Base-by-base conservation (phyloP, 2,329 filamentous ascomycete species). In the Talaromyces marneffei region DNA sequence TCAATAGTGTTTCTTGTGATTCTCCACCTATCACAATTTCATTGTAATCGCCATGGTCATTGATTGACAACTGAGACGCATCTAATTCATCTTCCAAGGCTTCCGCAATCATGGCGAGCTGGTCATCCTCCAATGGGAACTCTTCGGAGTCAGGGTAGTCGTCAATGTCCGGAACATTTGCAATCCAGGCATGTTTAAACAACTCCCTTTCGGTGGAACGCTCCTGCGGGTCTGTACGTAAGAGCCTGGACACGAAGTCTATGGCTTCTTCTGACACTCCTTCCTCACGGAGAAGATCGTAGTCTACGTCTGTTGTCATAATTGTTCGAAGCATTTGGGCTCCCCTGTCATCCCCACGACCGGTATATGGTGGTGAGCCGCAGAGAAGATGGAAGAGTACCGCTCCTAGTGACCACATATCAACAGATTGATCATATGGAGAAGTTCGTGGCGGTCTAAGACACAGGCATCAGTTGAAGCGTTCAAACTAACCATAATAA, bases 331-430 rank as follows among this genome's bases (percentile, higher is more conserved):
- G 83, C 75, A 97, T 87, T 67, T 90, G 88, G 3, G 87, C 86
- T 64, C 93, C 90, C 65, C 86, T 87, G 56, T 88, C 86, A 66
- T 91, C 90, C 29, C 84, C 86, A 65, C 87, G 85, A 16, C 90
- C 92, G 29, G 88, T 88, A 72, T 91, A 97, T 0, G 94, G 93
- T 29, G 93, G 89, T 31, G 82, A 82, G 10, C 85, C 86, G 4
- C 88, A 92, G n/a, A 99, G 79, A 6, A 91, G 82, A 70, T 90
- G 94, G 77, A 92, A 99, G 5, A 97, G 77, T 1, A 99, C 94
- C 14, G 92, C 94, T 16, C 91, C 94, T 52, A 96, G 85, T 0
- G 94, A 97, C 93, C 94, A 99, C 64, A 97, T 90, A 71, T 99
- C 94, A 33, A 97, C 90, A 1, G 92, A 91, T 64, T 96, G 91